Conservation (phyloP, 2,329 filamentous ascomycete genomes). For the Cryphonectria carpinicola region DNA sequence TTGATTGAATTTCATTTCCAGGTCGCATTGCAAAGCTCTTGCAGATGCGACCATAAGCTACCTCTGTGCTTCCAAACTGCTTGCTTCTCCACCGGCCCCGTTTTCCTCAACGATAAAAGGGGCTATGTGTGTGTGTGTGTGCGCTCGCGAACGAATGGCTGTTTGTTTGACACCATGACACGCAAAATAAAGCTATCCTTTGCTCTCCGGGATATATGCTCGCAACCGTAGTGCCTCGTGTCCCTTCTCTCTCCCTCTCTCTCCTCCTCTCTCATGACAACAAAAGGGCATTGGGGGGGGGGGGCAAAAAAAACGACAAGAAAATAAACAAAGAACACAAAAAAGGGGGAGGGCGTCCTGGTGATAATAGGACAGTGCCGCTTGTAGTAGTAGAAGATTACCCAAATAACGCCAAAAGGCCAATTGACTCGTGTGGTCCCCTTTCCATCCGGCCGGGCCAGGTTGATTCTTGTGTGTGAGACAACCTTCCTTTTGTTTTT, state of each 20-base stretch:
- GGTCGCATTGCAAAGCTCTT: slow-evolving; percentile 2
- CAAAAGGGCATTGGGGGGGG: not conserved
- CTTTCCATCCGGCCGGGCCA: not conserved
- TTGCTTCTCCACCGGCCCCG: not conserved
- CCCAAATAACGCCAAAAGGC: slow-evolving; percentile 27
- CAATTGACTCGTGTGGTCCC: not conserved
- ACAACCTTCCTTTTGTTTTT: not conserved
- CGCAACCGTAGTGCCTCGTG: not conserved
- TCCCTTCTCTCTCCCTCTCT: not conserved
- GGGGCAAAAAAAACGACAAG: not conserved
- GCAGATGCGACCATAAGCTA: slow-evolving; percentile 14
- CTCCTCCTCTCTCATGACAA: not conserved
- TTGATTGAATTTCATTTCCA: slow-evolving; percentile 10
- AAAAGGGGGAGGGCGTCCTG: not conserved
- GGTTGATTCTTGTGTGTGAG: not conserved
- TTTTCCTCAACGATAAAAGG: not conserved
- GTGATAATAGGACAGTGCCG: not conserved
- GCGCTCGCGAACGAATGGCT: slow-evolving; percentile 21
- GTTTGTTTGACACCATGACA: slow-evolving; percentile 12
- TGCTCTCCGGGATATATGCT: slow-evolving; percentile 25
- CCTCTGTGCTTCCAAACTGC: slow-evolving; percentile 16
- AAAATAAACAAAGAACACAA: not conserved
- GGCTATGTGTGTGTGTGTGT: not conserved
- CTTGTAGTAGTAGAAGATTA: slow-evolving; percentile 14
- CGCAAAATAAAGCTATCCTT: slow-evolving; percentile 7